Base-by-base conservation (phyloP, 140 eudicot species). In the Ambrosia hybrid region DNA sequence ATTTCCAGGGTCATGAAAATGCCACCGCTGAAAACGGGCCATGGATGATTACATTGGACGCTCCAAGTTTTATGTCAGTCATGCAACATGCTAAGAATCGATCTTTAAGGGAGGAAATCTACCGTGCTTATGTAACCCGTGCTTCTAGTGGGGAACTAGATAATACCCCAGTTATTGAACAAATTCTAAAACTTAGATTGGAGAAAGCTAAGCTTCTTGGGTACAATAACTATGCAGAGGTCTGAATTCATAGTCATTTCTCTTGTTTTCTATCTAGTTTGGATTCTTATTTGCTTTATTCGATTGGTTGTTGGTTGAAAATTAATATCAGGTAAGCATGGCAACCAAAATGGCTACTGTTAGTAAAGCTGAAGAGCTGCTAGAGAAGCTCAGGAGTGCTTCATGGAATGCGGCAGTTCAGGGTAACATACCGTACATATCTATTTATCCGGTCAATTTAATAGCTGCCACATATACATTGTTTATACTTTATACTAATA, bases 261-360 rank as follows among this genome's bases (percentile, higher is more conserved):
- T 45, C 12, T 9, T 14, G 46, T n/a, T 53, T 75, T 21, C 66
- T 70, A 55, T 75, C 36, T 46, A 51, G 2, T 15, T 43, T 26
- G 0, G 63, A 26, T 48, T 70, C 57, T 14, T 51, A 16, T 36
- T n/a, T 56, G 5, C 39, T 51, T 43, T 58, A 64, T 71, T 55
- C 21, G 37, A 65, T 60, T 57, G 70, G 52, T 15, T 68, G 75
- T 34, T 52, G 61, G 45, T 26, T 62, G 68, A 67, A 65, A 39
- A 48, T 48, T 43, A 8, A 57, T 33, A 71, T 68, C 79, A 94
- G 99, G 97, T 94, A 72, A 94, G 99, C 84, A 90, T 94, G 99
- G 96, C 96, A 45, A 88, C 89, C 55, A 94, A 94, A 82, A 94
- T 94, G 99, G 99, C 99, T 49, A 94, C 97, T 43, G 95, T 94